These are phyloP conservation scores for Alternaria novae-zelandiae DNA, from an alignment of 2,329 filamentous ascomycete genomes.

Conservation along the genomic window DNA sequence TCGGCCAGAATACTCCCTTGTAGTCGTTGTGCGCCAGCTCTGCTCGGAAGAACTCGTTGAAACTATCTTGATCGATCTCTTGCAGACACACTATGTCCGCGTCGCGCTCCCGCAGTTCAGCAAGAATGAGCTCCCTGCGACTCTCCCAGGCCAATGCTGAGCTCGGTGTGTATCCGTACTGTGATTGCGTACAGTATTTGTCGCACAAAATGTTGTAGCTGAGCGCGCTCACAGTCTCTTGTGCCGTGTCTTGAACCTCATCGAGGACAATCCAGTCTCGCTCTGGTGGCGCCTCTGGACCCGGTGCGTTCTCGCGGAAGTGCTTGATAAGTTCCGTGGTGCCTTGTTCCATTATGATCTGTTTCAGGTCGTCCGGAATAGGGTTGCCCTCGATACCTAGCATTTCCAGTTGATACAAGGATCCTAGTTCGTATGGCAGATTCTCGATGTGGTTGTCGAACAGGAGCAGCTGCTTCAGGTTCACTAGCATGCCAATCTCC, in stretches of 20 bases:
- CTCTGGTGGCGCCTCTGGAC: conserved; percentile 76
- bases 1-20: conserved; percentile 92
- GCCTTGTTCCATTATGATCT: conserved; percentile 83
- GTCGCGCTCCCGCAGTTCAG: conserved; percentile 78
- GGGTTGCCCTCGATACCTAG: conserved; percentile 94
- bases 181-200: conserved; percentile 81
- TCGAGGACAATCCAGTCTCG: conserved; percentile 79
- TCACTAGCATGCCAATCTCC: conserved; percentile 96
- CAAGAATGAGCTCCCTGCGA: conserved; percentile 80
- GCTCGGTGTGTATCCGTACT: conserved; percentile 90
- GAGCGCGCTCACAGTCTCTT: conserved; percentile 79
- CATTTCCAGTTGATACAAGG: conserved; percentile 84
- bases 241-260: conserved; percentile 58
- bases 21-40: conserved; percentile 86
- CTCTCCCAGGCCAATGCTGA: conserved; percentile 86
- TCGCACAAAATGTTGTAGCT: conserved; percentile 98
- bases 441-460: conserved; percentile 89
- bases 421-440: conserved; percentile 86
- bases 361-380: conserved; percentile 75
- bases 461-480: conserved; percentile 80
- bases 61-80: conserved; percentile 90
- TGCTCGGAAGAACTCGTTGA: conserved; percentile 89
- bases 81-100: conserved; percentile 93
- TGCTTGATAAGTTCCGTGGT: conserved; percentile 84
- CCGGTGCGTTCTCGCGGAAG: conserved; percentile 81